phyloP scores from a whole-genome alignment of 1,284 basidiomycete genomes.

The Entoloma clypeatum region DNA sequence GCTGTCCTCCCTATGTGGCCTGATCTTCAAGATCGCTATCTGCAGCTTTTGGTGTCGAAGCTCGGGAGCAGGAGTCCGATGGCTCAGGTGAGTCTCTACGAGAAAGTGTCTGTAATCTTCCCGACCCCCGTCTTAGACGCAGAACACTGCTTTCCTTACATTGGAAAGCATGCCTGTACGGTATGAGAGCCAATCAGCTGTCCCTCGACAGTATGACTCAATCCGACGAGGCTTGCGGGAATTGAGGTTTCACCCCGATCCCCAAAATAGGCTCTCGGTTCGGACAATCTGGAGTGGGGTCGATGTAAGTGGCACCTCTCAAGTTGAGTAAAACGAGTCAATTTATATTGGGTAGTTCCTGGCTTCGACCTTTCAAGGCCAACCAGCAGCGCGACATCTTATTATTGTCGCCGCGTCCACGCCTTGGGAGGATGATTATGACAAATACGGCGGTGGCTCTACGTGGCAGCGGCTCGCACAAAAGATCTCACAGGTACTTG shows the following conservation, averaged over 20 bases:
- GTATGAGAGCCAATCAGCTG: conserved; percentile 24
- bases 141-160: conserved; percentile 24
- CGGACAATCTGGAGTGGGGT: conserved; percentile 39
- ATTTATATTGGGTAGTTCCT: conserved; percentile 32
- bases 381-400: conserved; percentile 46
- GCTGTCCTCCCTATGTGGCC: conserved; percentile 49
- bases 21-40: conserved; percentile 51
- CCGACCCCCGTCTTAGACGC: conserved; percentile 5
- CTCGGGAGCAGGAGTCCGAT: conserved; percentile 29
- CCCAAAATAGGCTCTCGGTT: conserved; percentile 42
- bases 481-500: conserved; percentile 43
- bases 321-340: not conserved
- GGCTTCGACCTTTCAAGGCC: conserved; percentile 32
- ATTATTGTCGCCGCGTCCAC: conserved; percentile 52
- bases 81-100: conserved; percentile 25
- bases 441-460: conserved; percentile 16
- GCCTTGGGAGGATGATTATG: conserved; percentile 32
- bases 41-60: conserved; percentile 45
- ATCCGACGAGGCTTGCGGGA: conserved; percentile 35
- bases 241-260: conserved; percentile 39
- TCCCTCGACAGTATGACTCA: conserved; percentile 31
- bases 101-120: conserved; percentile 1
- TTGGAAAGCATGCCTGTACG: conserved; percentile 30
- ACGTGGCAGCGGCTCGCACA: conserved; percentile 42
- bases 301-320: conserved; percentile 36